Conservation (phyloP, 495 filamentous ascomycete genomes). For the Cudoniella acicularis region DNA sequence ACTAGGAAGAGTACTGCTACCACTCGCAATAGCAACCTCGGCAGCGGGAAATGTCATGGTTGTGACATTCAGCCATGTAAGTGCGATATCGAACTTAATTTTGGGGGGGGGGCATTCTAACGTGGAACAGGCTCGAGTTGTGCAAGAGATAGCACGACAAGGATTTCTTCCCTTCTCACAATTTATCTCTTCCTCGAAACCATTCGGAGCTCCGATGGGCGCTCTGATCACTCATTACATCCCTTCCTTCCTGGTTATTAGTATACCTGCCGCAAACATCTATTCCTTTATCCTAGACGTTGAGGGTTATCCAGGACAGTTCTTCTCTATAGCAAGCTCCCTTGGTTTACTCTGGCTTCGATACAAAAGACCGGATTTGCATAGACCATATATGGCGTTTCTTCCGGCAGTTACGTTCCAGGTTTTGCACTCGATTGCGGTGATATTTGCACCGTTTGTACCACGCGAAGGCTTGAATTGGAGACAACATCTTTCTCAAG, state of each 20-base stretch:
- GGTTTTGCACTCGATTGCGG: constrained; percentile 2
- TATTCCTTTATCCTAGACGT: constrained; percentile 74
- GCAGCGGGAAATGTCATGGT: constrained; percentile 76
- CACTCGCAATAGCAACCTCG: too few relatives aligned
- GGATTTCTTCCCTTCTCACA: constrained; percentile 64
- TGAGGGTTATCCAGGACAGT: constrained; percentile 63
- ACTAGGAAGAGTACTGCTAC: constrained; percentile 54
- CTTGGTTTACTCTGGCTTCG: constrained; percentile 61
- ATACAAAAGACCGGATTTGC: constrained; percentile 54
- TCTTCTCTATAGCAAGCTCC: constrained; percentile 55
- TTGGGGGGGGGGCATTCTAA: constrained; percentile 8
- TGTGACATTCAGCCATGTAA: constrained; percentile 62
- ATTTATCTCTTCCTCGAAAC: constrained; percentile 58
- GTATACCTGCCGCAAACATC: constrained; percentile 59
- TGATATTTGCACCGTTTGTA: constrained; percentile 7
- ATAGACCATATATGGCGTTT: constrained; percentile 70
- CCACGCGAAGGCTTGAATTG: constrained; percentile 6
- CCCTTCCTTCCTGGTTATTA: constrained; percentile 62
- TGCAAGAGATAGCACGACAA: constrained; percentile 46
- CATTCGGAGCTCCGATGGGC: constrained; percentile 64
- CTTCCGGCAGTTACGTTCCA: constrained; percentile 38
- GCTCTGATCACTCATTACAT: constrained; percentile 66
- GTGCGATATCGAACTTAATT: constrained; percentile 17
- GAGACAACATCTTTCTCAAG: constrained; percentile 7
- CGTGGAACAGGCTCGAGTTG: constrained; percentile 50